phyloP scores from a whole-genome alignment of 352 stramenopile species.

The Nothophytophthora sp. region DNA sequence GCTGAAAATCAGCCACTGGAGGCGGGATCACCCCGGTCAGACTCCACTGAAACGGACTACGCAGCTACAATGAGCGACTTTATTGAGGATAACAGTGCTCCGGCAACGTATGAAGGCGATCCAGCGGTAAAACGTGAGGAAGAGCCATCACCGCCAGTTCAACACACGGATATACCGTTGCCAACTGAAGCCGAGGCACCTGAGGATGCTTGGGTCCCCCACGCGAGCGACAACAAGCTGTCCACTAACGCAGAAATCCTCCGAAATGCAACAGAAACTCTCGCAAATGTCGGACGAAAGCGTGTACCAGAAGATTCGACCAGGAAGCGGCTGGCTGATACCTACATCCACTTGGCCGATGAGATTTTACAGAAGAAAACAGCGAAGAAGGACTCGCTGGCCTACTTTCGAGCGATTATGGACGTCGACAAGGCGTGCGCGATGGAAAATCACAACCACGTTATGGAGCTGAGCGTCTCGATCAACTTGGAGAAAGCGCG shows the following conservation, averaged over 20 bases:
- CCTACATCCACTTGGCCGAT: background rate
- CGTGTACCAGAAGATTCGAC: background rate
- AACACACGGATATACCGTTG: too few species aligned
- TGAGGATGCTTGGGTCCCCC: too few species aligned
- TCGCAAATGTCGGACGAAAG: background rate
- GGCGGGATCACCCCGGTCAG: too few species aligned
- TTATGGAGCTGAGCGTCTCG: background rate
- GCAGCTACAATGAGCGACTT: too few species aligned
- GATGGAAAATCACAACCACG: background rate
- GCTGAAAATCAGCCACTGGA: too few species aligned
- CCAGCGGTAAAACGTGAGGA: background rate
- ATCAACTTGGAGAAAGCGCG: slow-evolving; percentile 3
- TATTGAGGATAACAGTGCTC: background rate
- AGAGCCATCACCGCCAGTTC: too few species aligned
- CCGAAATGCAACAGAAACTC: background rate
- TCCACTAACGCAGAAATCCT: background rate
- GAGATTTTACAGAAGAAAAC: slow-evolving; percentile 9
- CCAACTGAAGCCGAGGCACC: too few species aligned
- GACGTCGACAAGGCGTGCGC: background rate
- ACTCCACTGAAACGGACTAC: too few species aligned
- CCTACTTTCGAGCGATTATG: slow-evolving; percentile 2
- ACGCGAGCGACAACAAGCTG: background rate
- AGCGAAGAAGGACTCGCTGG: slow-evolving; percentile 6
- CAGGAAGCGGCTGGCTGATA: background rate
- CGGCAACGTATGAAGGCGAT: background rate